Conservation (phyloP, 805 yeast genomes). For the Ogataea paradorogensis region DNA sequence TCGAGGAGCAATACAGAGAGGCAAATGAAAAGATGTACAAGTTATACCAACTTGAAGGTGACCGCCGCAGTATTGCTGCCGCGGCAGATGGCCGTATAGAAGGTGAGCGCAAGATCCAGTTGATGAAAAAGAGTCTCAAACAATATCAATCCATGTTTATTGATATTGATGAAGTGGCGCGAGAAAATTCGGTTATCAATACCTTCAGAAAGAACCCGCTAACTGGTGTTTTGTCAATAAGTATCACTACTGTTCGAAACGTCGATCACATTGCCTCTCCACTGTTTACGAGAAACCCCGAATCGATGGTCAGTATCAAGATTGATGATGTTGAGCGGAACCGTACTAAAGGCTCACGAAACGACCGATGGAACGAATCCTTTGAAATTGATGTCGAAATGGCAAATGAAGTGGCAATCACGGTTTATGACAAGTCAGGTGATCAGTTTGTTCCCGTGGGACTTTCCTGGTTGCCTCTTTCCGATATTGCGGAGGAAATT, state of each 20-base stretch:
- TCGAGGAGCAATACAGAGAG: slow-evolving; percentile 88
- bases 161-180: slow-evolving; percentile 60
- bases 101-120: slow-evolving; percentile 78
- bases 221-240: slow-evolving; percentile 73
- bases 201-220: slow-evolving; percentile 80
- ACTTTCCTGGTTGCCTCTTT: slow-evolving; percentile 81
- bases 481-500: slow-evolving; percentile 92
- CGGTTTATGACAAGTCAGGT: slow-evolving; percentile 79
- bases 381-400: slow-evolving; percentile 79
- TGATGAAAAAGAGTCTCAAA: slow-evolving; percentile 78
- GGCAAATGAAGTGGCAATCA: slow-evolving; percentile 88
- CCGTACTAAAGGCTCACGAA: slow-evolving; percentile 69
- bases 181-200: slow-evolving; percentile 62
- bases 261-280: slow-evolving; percentile 92
- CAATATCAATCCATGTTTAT: slow-evolving; percentile 89
- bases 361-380: slow-evolving; percentile 80
- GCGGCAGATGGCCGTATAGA: slow-evolving; percentile 88
- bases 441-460: slow-evolving; percentile 80
- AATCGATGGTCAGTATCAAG: slow-evolving; percentile 71
- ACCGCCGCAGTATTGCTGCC: slow-evolving; percentile 75
- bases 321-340: slow-evolving; percentile 86
- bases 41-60: slow-evolving; percentile 88
- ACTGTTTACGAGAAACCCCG: slow-evolving; percentile 73
- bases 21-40: slow-evolving; percentile 89
- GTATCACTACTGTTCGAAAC: slow-evolving; percentile 76